Evolutionary conservation across 768 basidiomycete genomes (phyloP), one percentile per base, ranked within the genome.

Genomic region (Polyporus arcularius): DNA sequence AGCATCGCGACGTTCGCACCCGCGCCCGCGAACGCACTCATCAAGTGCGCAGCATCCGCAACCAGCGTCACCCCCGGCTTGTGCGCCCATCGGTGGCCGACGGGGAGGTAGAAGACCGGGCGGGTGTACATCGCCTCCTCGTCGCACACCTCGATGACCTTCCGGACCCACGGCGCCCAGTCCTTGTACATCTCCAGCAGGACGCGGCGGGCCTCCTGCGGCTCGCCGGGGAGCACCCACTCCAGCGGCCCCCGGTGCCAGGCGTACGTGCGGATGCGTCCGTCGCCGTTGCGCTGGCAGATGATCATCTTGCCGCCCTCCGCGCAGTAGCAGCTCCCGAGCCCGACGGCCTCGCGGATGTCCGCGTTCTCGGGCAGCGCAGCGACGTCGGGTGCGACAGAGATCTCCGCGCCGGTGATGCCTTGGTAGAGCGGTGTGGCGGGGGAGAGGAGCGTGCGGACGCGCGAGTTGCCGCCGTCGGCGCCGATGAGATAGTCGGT

Each of bases 401-500:
- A 52, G 41, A 56, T 42, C 12, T 54, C 54, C 28, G 65, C 64
- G 54, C 57, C 60, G 10, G 62, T 53, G 46, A 73, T 65, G 10
- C 76, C 78, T 10, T 71, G 71, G 65, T 77, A 79, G 39, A 64
- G 50, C 6, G 78, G 77, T 38, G 56, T 55, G 11, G 68, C 64
- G 28, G 70, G 46, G 30, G 72, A 70, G 30, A 79, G 56, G 48
- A 76, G 64, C 4, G 68, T 62, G 10, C 79, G 76, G 6, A 76
- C 69, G 56, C 70, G 71, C 14, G 76, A 78, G 73, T 76, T 78
- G 3, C 78, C 71, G 7, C 80, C 79, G 48, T 78, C 77, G 15
- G 77, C 76, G 9, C 76, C 76, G 40, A 78, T 61, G 42, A 76
- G 55, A 52, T 74, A 4, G 52, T 67, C 71, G 31, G 58, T 18